Evolutionary conservation across 208 protist genomes (phyloP).

Genomic region (Kentomonas sorsogonicus): DNA sequence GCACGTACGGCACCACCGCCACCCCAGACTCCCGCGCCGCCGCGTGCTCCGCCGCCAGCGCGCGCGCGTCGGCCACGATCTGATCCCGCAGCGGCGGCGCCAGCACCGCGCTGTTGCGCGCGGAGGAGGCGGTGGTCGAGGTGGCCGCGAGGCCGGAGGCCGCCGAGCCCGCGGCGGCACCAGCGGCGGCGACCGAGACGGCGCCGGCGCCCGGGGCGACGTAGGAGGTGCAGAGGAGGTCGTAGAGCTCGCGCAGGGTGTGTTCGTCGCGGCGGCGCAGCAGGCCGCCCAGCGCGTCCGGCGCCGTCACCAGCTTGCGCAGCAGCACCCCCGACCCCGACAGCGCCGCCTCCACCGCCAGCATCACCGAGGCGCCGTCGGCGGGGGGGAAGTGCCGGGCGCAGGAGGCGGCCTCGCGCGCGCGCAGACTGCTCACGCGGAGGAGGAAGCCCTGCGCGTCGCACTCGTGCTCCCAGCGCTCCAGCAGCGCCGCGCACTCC

Average conservation of each 20-base stretch:
- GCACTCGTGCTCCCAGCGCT: slow-evolving; percentile 34
- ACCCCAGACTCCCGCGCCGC: no score
- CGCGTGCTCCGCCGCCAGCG: slow-evolving; percentile 29
- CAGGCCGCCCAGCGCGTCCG: slow-evolving; percentile 38
- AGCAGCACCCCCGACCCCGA: slow-evolving; percentile 39
- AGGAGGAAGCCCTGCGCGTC: no score
- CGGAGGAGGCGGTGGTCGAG: no score
- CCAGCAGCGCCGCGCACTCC: slow-evolving; percentile 44
- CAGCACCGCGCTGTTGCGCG: slow-evolving; percentile 34
- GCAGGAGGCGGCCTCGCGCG: slow-evolving; percentile 49
- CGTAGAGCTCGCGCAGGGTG: slow-evolving; percentile 46
- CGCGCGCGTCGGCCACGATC: slow-evolving; percentile 48
- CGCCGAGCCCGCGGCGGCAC: no score
- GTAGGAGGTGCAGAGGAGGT: slow-evolving; percentile 57
- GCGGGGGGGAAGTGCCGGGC: slow-evolving; percentile 48
- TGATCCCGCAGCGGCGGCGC: slow-evolving; percentile 32
- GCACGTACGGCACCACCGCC: slow-evolving; percentile 52
- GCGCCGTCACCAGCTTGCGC: slow-evolving; percentile 34
- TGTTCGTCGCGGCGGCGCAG: slow-evolving; percentile 41
- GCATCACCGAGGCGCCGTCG: slow-evolving; percentile 51
- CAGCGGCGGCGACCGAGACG: no score
- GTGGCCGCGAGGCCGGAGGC: no score
- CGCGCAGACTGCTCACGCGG: no score
- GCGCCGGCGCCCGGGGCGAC: no score
- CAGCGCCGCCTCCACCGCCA: slow-evolving; percentile 48